Evolutionary conservation across 768 basidiomycete species (phyloP).

Genomic region (Collybia sp.): DNA sequence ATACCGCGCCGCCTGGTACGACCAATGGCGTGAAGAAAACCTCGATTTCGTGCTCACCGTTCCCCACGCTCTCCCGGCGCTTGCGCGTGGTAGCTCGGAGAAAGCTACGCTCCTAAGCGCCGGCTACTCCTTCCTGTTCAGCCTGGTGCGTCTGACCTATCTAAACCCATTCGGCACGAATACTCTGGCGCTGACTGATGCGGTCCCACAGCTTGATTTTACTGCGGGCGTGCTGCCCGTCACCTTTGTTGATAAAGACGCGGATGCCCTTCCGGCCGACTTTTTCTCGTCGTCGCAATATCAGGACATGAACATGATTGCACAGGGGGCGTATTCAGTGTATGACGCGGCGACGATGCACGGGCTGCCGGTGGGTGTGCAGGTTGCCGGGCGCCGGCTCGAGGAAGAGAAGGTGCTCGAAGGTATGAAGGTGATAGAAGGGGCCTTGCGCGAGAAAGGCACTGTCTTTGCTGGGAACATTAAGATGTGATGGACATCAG

Average conservation of each 20-base stretch:
- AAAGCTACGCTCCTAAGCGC: constrained; percentile 54
- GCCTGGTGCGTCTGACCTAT: constrained; percentile 40
- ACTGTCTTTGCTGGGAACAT: constrained; percentile 11
- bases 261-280: constrained; percentile 27
- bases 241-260: constrained; percentile 38
- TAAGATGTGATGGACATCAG: background rate
- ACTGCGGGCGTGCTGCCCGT: constrained; percentile 58
- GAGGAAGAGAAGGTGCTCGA: constrained; percentile 74
- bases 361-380: constrained; percentile 65
- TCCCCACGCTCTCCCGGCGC: constrained; percentile 57
- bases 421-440: constrained; percentile 56
- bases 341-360: constrained; percentile 63
- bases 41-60: constrained; percentile 64
- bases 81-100: constrained; percentile 45
- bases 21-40: constrained; percentile 39
- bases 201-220: constrained; percentile 40
- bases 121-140: constrained; percentile 65
- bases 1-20: constrained; percentile 41
- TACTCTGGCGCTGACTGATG: constrained; percentile 1
- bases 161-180: background rate
- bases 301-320: constrained; percentile 25
- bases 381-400: constrained; percentile 55
- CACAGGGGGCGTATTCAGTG: constrained; percentile 35
- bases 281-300: constrained; percentile 29
- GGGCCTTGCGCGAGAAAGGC: constrained; percentile 26